Evolutionary conservation across 306 rosid species (phyloP), one percentile per base, ranked within the genome.

Genomic region (Trifolium pratense): DNA sequence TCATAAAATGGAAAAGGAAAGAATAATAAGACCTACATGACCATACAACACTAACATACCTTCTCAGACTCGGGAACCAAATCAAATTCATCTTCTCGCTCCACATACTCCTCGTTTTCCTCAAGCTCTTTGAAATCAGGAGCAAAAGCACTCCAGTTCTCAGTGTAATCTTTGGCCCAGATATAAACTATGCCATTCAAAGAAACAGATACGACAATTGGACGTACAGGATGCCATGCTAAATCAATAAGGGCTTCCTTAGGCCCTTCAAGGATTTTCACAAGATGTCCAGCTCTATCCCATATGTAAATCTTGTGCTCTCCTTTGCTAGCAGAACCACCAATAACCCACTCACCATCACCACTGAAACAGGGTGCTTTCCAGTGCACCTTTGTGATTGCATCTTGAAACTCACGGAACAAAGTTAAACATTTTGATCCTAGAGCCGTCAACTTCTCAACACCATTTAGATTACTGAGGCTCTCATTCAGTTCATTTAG

Each of bases 71-170:
- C 99, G 0, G 95, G 97, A 71, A 81, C 83, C 84, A 95, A 82
- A 91, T 95, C 99, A 85, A 95, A 95, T 57, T 95, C 99, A 80
- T 95, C 99, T 82, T 94, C 99, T 34, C 90, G 84, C 75, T 94
- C 99, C 2, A 94, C 84, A 9, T 94, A 91, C 80, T 94, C 98
- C 78, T 91, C 98, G 37, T 94, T 94, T 86, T 94, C 99, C 78
- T 94, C 99, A 3, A 94, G 96, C 88, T 94, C 99, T 79, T 94
- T 94, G 79, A 94, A 94, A 79, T 94, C 99, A 58, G 97, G 99
- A 75, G 99, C 99, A 88, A 94, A 94, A 63, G 99, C 97, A 87
- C 99, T 94, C 99, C 97, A 91, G 72, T 90, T 91, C 88, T 94
- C 99, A 16, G 97, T 94, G 71, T 91, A 91, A 82, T 94, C 99